These are phyloP conservation scores for Isoetes taiwanensis DNA, from an alignment of 75 land plant species.

Conservation along the genomic window DNA sequence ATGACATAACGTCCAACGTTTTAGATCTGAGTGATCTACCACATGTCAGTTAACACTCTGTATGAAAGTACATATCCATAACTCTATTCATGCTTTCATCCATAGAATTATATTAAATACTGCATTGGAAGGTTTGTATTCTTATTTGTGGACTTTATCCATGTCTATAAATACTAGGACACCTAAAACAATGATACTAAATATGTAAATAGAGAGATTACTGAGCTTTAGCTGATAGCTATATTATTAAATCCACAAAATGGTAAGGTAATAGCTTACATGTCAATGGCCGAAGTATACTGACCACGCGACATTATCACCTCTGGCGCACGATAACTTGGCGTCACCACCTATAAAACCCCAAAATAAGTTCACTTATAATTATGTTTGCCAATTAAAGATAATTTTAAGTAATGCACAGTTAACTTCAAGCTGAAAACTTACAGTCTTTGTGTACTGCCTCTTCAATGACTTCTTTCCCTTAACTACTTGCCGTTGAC, in stretches of 20 bases:
- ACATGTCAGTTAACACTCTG: too few species aligned
- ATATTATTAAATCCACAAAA: background rate
- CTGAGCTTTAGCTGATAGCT: background rate
- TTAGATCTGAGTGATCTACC: too few species aligned
- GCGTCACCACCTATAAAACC: conserved; percentile 20
- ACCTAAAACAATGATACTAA: background rate
- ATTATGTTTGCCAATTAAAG: background rate
- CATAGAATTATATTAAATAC: too few species aligned
- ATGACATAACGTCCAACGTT: too few species aligned
- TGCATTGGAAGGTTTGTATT: too few species aligned
- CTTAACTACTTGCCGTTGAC: too few species aligned
- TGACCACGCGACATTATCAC: conserved; percentile 33
- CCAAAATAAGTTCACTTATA: background rate
- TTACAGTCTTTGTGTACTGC: conserved; percentile 31
- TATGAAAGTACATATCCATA: too few species aligned
- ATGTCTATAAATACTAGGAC: background rate
- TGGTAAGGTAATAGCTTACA: conserved; percentile 13
- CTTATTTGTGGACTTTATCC: background rate
- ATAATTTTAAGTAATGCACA: background rate
- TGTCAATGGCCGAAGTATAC: conserved; percentile 26
- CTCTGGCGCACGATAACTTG: conserved; percentile 34
- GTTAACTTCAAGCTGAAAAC: background rate
- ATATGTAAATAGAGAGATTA: background rate
- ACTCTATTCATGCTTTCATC: too few species aligned
- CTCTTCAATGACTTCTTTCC: conserved; percentile 15